Base-by-base conservation (phyloP, 768 basidiomycete species). In the Agaricus subrufescens region DNA sequence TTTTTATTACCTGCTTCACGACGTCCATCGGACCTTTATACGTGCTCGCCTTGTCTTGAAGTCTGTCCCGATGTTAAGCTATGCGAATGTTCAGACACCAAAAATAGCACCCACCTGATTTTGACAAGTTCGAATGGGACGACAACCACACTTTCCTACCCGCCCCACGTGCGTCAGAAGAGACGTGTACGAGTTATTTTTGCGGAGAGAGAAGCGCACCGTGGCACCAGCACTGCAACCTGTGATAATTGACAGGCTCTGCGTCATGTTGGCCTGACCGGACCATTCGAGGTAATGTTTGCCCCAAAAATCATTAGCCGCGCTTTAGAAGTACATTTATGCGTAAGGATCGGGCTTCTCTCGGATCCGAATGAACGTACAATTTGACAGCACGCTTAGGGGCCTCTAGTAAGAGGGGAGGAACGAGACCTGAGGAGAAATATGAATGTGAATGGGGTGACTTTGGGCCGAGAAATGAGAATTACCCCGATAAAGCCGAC, bases 351-450 rank as follows among this genome's bases (percentile, higher is more conserved):
- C 3, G 29, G 37, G 12, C 3, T 29, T 44, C 23, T 43, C 37
- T n/a, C 34, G 19, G 38, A 37, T 19, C 27, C 7, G 37, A 49
- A 25, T 52, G 25, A 42, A 74, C 84, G 59, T 61, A 89, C 89
- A 91, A 91, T 81, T 98, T 99, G 47, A 94, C 91, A 14, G 97
- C 97, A 72, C 97, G 87, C 75, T 99, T 99, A 1, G 97, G 97
- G 14, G 97, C 97, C 72, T 99, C 97, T 45, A 99, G 75, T 65
- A 98, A 82, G 9, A 99, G 72, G 15, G 97, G 97, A 9, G 97
- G 94, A n/a, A 94, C 87, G 57, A 99, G 85, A 62, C 96, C 88
- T 90, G 51, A 26, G 52, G 44, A n/a, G 39, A 27, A 6, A 50
- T 7, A 12, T 38, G 25, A 57, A 42, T 29, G 45, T 53, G 53